Evolutionary conservation across 2,329 filamentous ascomycete species (phyloP).

Genomic region (Fusarium nematophilum): DNA sequence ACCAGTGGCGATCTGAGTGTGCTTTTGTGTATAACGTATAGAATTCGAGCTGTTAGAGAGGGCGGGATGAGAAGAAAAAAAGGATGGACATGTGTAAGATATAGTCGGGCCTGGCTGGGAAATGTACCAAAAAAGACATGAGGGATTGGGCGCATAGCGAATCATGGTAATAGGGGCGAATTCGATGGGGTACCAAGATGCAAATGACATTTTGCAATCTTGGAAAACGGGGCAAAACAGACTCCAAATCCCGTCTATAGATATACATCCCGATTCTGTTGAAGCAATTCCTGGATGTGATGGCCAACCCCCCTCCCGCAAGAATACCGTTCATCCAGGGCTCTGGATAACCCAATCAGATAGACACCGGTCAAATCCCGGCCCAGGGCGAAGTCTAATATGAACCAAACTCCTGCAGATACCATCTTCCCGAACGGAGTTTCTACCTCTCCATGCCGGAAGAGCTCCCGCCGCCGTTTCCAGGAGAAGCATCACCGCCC

Average conservation of each 20-base stretch:
- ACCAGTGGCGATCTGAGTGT: background rate
- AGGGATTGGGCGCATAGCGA: conserved; percentile 22
- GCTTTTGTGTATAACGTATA: conserved; percentile 11
- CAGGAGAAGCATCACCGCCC: conserved; percentile 42
- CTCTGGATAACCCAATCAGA: conserved; percentile 6
- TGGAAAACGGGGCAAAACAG: conserved; percentile 10
- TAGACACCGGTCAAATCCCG: background rate
- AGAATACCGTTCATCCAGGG: too few relatives aligned
- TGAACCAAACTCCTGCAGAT: conserved; percentile 46
- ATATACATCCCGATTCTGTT: conserved; percentile 22
- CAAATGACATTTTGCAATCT: background rate
- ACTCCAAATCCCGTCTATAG: conserved; percentile 20
- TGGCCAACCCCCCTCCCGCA: too few relatives aligned
- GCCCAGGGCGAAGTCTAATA: conserved; percentile 34
- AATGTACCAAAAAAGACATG: conserved; percentile 11
- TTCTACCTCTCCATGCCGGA: conserved; percentile 55
- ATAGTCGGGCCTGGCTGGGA: conserved; percentile 9
- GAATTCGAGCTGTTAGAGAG: background rate
- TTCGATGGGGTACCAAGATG: conserved; percentile 7
- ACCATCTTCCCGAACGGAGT: conserved; percentile 30
- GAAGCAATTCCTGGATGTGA: conserved; percentile 5
- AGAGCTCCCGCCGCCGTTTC: conserved; percentile 42
- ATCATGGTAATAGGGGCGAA: conserved; percentile 5
- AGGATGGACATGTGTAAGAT: conserved; percentile 25
- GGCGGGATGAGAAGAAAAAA: too few relatives aligned